Evolutionary conservation across 805 yeast genomes (phyloP).

Genomic region (Pichia cabralensis): DNA sequence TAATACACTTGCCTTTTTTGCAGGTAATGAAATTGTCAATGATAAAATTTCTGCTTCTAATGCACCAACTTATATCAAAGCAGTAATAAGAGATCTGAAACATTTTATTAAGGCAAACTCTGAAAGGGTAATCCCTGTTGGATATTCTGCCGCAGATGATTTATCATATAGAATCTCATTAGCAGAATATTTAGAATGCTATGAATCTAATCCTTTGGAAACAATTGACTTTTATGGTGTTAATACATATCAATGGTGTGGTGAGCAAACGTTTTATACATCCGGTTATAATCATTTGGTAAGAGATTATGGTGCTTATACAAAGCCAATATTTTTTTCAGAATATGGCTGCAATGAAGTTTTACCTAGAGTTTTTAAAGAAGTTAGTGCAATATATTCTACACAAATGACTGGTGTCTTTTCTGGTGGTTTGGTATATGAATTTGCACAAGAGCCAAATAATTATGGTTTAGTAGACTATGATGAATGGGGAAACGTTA

Average conservation of each 20-base stretch:
- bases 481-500: conserved; percentile 32
- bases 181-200: conserved; percentile 74
- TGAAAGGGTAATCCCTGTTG: conserved; percentile 71
- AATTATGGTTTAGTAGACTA: conserved; percentile 65
- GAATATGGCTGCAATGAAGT: conserved; percentile 90
- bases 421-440: conserved; percentile 81
- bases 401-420: conserved; percentile 64
- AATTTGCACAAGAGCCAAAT: conserved; percentile 69
- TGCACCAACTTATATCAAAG: conserved; percentile 73
- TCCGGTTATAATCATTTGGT: conserved; percentile 70
- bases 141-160: conserved; percentile 96
- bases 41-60: conserved; percentile 58
- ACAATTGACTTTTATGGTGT: conserved; percentile 76
- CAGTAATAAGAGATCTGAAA: conserved; percentile 74
- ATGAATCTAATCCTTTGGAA: conserved; percentile 39
- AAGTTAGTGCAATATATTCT: conserved; percentile 60
- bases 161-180: conserved; percentile 63
- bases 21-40: conserved; percentile 86
- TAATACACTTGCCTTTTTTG: conserved; percentile 84
- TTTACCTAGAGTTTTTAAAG: conserved; percentile 70
- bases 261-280: conserved; percentile 69
- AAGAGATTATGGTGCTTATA: conserved; percentile 54
- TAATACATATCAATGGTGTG: conserved; percentile 81
- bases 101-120: conserved; percentile 49
- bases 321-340: conserved; percentile 77